Evolutionary conservation across 108 stramenopile species (phyloP).

Genomic region (Fistulifera pelliculosa): DNA sequence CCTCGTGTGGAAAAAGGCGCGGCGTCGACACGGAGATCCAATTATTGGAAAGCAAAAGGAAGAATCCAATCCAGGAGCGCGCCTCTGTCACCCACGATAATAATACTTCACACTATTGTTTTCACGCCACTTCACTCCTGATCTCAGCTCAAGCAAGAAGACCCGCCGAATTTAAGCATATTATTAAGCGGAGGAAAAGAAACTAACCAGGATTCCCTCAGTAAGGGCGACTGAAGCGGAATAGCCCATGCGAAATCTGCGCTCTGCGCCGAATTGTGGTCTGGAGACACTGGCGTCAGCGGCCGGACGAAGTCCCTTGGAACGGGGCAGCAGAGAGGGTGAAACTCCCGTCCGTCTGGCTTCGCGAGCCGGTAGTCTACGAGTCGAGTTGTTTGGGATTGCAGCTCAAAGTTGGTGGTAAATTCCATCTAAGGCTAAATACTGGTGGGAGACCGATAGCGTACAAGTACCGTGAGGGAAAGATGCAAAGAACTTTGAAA

Average conservation of each 20-base stretch:
- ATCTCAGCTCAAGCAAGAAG: constrained; percentile 79
- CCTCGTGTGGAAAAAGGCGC: neutral
- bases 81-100: too few species aligned
- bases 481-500: constrained; percentile 96
- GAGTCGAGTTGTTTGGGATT: constrained; percentile 96
- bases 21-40: neutral
- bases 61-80: too few species aligned
- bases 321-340: constrained; percentile 88
- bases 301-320: constrained; percentile 83
- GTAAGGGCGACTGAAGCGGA: constrained; percentile 96
- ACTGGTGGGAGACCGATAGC: constrained; percentile 92
- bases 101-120: too few species aligned
- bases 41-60: too few species aligned
- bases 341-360: constrained; percentile 87
- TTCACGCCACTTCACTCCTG: constrained; percentile 24
- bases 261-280: constrained; percentile 77
- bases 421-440: constrained; percentile 96
- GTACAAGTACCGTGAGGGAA: constrained; percentile 94
- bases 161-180: constrained; percentile 98
- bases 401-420: constrained; percentile 93
- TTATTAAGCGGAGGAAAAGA: constrained; percentile 96
- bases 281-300: constrained; percentile 53
- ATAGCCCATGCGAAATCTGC: constrained; percentile 83
- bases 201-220: constrained; percentile 93
- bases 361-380: constrained; percentile 54